Evolutionary conservation across 352 stramenopile genomes (phyloP).

Genomic region (Phytopythium aichiense): DNA sequence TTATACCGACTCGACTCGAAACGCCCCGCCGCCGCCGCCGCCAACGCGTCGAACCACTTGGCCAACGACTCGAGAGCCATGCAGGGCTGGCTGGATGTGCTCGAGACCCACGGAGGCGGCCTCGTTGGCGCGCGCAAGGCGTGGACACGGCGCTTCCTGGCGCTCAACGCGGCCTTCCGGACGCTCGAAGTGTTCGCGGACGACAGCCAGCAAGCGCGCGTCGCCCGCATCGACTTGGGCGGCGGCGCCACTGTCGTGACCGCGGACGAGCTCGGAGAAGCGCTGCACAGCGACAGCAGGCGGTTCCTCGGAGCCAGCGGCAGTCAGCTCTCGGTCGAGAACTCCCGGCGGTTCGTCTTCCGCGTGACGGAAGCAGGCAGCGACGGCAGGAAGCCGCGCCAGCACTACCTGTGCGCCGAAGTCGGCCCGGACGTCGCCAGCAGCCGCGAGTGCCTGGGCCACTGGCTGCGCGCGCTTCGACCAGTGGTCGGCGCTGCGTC

Average conservation of each 20-base stretch:
- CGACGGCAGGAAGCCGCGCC: conserved; percentile 4
- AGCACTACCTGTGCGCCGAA: conserved; percentile 62
- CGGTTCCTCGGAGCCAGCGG: conserved; percentile 6
- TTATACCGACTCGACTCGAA: not conserved
- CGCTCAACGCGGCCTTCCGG: conserved; percentile 40
- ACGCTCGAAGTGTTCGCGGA: conserved; percentile 63
- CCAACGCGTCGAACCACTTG: not conserved
- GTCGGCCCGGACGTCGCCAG: conserved; percentile 20
- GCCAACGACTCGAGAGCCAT: conserved; percentile 13
- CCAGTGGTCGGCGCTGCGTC: conserved; percentile 1
- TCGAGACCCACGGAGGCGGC: conserved; percentile 22
- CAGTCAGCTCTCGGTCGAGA: conserved; percentile 35
- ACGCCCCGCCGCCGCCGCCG: not conserved
- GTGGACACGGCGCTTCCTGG: conserved; percentile 49
- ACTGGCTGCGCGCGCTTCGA: conserved; percentile 48
- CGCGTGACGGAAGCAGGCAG: conserved; percentile 34
- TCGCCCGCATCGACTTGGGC: conserved; percentile 34
- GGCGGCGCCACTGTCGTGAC: conserved; percentile 37
- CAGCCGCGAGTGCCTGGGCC: conserved; percentile 39
- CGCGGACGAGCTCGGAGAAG: conserved; percentile 49
- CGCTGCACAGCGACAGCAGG: conserved; percentile 14
- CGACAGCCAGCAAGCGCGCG: conserved; percentile 31
- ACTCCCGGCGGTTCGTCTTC: conserved; percentile 67
- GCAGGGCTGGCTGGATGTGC: conserved; percentile 58
- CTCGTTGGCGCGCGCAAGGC: conserved; percentile 17